Conservation (phyloP, 1,284 basidiomycete genomes). For the Cutaneotrichosporon sp. region DNA sequence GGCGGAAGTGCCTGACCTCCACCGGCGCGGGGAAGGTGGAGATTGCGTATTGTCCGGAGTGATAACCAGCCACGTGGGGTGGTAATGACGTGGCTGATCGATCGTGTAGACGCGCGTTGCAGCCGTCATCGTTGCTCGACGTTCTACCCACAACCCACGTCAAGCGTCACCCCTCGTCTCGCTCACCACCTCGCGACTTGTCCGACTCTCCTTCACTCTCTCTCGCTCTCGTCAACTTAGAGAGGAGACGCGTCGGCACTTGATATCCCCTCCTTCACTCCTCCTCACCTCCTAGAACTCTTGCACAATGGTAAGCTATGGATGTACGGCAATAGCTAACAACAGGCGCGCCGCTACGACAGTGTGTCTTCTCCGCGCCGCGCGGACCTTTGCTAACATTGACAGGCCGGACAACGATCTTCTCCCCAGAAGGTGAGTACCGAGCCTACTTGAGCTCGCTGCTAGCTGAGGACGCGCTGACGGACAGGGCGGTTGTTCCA, state of each 20-base stretch:
- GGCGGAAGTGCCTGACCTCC: slow-evolving; percentile 5
- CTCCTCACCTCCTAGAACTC: neutral
- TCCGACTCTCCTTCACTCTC: too few relatives aligned
- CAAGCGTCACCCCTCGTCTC: neutral
- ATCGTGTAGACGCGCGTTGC: slow-evolving; percentile 9
- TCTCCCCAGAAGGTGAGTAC: slow-evolving; percentile 83
- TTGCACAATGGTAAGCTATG: slow-evolving; percentile 38
- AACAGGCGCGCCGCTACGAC: slow-evolving; percentile 82
- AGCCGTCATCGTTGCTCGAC: slow-evolving; percentile 8
- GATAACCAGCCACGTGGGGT: neutral
- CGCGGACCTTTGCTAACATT: slow-evolving; percentile 11
- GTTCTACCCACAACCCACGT: neutral
- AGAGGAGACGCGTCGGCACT: slow-evolving; percentile 1
- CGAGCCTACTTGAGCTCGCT: too few relatives aligned
- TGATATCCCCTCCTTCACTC: neutral
- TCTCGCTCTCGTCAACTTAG: neutral
- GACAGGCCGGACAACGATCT: slow-evolving; percentile 76
- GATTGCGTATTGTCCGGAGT: neutral
- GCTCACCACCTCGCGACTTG: neutral
- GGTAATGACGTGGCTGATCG: slow-evolving; percentile 5
- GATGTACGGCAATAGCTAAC: too few relatives aligned
- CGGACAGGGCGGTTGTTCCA: neutral
- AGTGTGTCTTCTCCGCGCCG: slow-evolving; percentile 60
- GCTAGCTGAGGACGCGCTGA: neutral
- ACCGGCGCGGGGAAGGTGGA: slow-evolving; percentile 1